Conservation (phyloP, 2,329 filamentous ascomycete genomes). For the Elsinoe fawcettii region DNA sequence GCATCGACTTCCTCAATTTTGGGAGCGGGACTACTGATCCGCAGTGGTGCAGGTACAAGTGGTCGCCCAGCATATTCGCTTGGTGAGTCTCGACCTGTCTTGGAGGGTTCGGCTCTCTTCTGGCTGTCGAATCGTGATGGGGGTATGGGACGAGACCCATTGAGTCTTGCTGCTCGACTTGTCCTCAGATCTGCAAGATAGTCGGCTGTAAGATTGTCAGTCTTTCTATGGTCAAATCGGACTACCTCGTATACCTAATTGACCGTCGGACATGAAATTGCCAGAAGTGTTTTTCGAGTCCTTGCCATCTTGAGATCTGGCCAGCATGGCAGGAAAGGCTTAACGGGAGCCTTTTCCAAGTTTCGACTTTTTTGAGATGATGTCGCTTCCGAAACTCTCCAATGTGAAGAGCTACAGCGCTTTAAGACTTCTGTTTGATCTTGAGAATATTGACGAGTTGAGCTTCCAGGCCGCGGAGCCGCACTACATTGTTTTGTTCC, state of each 20-base stretch:
- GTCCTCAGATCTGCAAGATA: conserved; percentile 66
- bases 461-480: too few relatives aligned
- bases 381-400: too few relatives aligned
- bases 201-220: conserved; percentile 42
- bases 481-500: too few relatives aligned
- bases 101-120: conserved; percentile 12
- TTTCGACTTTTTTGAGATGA: too few relatives aligned
- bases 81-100: conserved; percentile 6
- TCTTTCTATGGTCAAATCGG: background rate
- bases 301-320: background rate
- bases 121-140: conserved; percentile 35
- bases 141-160: conserved; percentile 61
- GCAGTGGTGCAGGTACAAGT: conserved; percentile 20
- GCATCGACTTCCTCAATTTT: conserved; percentile 14
- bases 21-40: conserved; percentile 16
- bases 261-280: conserved; percentile 11
- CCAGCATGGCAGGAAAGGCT: conserved; percentile 11
- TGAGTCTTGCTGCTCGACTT: conserved; percentile 59
- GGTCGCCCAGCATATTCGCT: conserved; percentile 29
- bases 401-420: too few relatives aligned
- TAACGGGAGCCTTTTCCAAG: too few relatives aligned
- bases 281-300: background rate
- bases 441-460: too few relatives aligned
- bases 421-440: too few relatives aligned
- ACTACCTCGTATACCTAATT: background rate